Evolutionary conservation across 1,284 basidiomycete species (phyloP).

Genomic region (Marasmius tenuissimus): DNA sequence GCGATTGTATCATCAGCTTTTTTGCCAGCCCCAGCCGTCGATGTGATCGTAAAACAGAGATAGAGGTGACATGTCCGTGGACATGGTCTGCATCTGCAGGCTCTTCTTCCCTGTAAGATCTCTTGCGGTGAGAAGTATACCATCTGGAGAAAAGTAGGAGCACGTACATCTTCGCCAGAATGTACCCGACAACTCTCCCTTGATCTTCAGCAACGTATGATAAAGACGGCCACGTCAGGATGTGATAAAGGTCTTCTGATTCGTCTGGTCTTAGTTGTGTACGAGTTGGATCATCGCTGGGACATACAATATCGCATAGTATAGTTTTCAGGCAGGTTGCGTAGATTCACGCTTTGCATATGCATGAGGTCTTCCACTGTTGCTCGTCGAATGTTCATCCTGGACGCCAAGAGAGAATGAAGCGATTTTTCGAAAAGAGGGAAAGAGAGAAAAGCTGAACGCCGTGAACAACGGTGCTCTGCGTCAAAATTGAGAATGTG

Average conservation of each 20-base stretch:
- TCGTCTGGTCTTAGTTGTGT: neutral
- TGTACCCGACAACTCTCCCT: constrained; percentile 95
- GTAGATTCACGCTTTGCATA: constrained; percentile 92
- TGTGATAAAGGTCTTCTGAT: constrained; percentile 86
- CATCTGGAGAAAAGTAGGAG: constrained; percentile 6
- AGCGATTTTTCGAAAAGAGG: neutral
- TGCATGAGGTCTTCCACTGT: constrained; percentile 64
- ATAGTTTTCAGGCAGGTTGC: constrained; percentile 94
- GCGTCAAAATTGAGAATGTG: no score
- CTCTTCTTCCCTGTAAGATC: constrained; percentile 69
- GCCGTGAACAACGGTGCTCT: neutral
- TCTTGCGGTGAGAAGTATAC: neutral
- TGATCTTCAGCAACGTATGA: constrained; percentile 96
- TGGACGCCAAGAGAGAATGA: constrained; percentile 1
- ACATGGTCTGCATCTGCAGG: constrained; percentile 54
- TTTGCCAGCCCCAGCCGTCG: constrained; percentile 89
- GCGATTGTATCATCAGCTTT: constrained; percentile 91
- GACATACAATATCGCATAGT: constrained; percentile 85
- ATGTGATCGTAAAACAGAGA: constrained; percentile 91
- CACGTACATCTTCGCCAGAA: constrained; percentile 91
- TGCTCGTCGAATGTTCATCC: constrained; percentile 60
- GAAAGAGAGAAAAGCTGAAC: neutral
- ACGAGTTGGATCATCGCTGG: neutral
- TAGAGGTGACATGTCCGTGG: constrained; percentile 94
- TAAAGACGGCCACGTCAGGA: constrained; percentile 93